Evolutionary conservation across 2,329 filamentous ascomycete genomes (phyloP).

Genomic region (Fusarium pseudoanthophilum): DNA sequence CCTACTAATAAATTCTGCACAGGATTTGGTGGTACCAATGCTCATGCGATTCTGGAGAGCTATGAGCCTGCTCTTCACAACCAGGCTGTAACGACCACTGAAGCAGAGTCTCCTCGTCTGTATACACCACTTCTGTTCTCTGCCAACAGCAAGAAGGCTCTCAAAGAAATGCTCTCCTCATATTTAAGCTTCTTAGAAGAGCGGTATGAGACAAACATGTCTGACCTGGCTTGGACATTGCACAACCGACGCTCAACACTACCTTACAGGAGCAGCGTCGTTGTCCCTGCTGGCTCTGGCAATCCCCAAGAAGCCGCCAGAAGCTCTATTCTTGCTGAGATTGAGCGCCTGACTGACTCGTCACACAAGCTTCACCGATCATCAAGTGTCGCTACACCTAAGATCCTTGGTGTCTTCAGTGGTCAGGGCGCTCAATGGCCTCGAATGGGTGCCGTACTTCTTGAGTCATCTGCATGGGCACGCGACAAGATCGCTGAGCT

Average conservation of each 20-base stretch:
- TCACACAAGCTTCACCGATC: neutral
- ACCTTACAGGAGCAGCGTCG: neutral
- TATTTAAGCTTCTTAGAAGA: neutral
- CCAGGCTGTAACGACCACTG: too few species aligned
- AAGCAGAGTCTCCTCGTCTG: neutral
- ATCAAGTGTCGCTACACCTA: neutral
- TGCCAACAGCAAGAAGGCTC: neutral
- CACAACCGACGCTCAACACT: neutral
- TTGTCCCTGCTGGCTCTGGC: neutral
- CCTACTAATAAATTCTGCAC: too few species aligned
- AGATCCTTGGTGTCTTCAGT: neutral
- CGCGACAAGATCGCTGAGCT: neutral
- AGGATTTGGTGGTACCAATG: slow-evolving; percentile 23
- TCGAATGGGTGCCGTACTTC: neutral
- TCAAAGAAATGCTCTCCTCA: neutral
- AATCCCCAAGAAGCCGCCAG: neutral
- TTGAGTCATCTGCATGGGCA: neutral
- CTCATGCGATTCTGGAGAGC: slow-evolving; percentile 18
- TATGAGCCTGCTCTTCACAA: neutral
- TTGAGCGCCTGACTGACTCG: neutral
- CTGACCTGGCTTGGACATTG: neutral
- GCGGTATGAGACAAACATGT: neutral
- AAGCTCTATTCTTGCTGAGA: neutral
- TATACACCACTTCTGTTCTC: slow-evolving; percentile 1
- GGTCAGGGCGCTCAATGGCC: slow-evolving; percentile 18